Evolutionary conservation across 495 filamentous ascomycete genomes (phyloP).

Genomic region (Sordaria brevicollis): DNA sequence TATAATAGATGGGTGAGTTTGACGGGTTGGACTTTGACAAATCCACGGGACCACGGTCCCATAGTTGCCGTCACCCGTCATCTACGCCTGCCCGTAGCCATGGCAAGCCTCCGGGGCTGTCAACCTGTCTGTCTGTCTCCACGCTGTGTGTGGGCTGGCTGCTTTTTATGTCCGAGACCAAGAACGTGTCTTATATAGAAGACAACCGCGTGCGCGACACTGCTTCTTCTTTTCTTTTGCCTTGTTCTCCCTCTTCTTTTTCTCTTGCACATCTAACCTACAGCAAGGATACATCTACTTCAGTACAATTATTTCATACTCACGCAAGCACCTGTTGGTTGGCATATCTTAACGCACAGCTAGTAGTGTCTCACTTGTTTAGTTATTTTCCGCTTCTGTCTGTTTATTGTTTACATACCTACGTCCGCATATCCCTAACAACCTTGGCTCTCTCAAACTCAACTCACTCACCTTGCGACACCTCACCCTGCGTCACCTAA

Average conservation of each 20-base stretch:
- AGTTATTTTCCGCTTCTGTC: neutral
- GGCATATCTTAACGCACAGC: neutral
- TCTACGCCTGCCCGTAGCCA: neutral
- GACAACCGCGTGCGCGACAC: neutral
- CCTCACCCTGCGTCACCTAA: neutral
- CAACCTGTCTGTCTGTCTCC: neutral
- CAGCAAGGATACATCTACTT: neutral
- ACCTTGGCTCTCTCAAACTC: neutral
- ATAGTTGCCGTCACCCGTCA: neutral
- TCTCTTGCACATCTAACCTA: neutral
- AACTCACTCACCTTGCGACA: neutral
- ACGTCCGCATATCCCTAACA: neutral
- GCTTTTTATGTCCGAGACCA: neutral
- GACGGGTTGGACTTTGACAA: neutral
- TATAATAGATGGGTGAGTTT: neutral
- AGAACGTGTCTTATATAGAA: neutral
- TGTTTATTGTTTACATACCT: neutral
- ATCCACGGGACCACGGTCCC: neutral
- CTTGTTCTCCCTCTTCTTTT: neutral
- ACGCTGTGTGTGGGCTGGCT: too few relatives aligned
- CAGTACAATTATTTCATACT: neutral
- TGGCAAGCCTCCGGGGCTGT: neutral
- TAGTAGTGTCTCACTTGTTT: neutral
- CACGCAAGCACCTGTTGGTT: neutral
- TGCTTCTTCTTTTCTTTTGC: neutral